Evolutionary conservation across 257 asterid genomes (phyloP).

Genomic region (Solanum megistacrolobum): DNA sequence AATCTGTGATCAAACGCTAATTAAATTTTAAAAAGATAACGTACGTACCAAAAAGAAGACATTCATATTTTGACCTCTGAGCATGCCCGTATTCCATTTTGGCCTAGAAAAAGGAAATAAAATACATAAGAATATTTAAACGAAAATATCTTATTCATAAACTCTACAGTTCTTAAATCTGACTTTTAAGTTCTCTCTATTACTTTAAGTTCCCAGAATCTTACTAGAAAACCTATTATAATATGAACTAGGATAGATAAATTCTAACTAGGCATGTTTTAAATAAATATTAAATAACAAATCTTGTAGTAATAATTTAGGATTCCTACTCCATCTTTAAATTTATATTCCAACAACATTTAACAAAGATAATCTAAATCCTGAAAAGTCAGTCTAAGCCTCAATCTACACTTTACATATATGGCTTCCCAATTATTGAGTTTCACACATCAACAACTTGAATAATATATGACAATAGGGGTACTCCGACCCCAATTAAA

Average conservation of each 20-base stretch:
- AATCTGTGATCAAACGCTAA: no score
- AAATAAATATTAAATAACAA: neutral
- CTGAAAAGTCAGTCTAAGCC: neutral
- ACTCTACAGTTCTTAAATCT: neutral
- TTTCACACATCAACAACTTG: no score
- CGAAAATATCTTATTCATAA: no score
- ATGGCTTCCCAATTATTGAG: no score
- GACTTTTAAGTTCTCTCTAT: neutral
- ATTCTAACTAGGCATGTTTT: no score
- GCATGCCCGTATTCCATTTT: slow-evolving; percentile 66
- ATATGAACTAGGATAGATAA: no score
- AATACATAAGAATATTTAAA: neutral
- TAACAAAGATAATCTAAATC: no score
- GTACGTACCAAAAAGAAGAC: slow-evolving; percentile 75
- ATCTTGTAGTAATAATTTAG: no score
- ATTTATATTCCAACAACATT: neutral
- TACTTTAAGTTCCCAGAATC: no score
- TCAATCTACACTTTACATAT: no score
- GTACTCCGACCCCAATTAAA: neutral
- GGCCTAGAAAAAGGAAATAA: neutral
- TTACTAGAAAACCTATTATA: neutral
- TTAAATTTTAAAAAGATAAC: neutral
- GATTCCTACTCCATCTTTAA: no score
- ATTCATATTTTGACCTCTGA: slow-evolving; percentile 65
- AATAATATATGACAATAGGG: no score